These are phyloP conservation scores for Sclerotinia nivalis DNA, from an alignment of 2,329 filamentous ascomycete genomes.

Conservation along the genomic window DNA sequence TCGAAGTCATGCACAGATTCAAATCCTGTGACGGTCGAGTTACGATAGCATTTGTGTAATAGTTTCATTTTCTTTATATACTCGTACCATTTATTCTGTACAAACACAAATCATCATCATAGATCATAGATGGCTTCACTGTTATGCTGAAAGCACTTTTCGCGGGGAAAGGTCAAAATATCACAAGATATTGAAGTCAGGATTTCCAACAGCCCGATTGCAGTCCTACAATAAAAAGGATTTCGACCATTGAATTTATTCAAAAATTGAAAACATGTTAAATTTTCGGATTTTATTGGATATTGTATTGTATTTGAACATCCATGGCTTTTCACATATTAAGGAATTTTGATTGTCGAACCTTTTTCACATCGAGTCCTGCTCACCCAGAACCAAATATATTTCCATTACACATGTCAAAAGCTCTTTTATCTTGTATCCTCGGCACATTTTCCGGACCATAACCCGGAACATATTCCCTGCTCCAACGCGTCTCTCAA, in stretches of 20 bases:
- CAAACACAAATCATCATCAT: not conserved
- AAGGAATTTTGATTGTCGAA: no score
- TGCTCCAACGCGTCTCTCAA: not conserved
- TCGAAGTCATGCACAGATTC: not conserved
- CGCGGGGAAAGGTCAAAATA: not conserved
- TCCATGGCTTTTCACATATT: no score
- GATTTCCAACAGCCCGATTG: no score
- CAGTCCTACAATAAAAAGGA: no score
- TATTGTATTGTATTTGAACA: no score
- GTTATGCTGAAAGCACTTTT: no score
- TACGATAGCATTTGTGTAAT: not conserved
- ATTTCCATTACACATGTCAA: not conserved
- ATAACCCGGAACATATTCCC: not conserved
- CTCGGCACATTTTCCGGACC: not conserved
- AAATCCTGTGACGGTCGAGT: not conserved
- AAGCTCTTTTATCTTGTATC: not conserved
- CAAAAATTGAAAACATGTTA: no score
- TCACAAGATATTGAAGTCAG: not conserved
- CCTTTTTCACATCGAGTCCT: no score
- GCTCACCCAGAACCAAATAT: not conserved
- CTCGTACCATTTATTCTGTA: not conserved
- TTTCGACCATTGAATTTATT: no score
- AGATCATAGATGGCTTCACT: not conserved
- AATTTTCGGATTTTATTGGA: no score
- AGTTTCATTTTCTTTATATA: not conserved